Percentiles rank a stretch among this genome's conserved stretches.
Evolutionary conservation across 179 eudicot genomes (phyloP).

Genomic region (Corrigiola litoralis): DNA sequence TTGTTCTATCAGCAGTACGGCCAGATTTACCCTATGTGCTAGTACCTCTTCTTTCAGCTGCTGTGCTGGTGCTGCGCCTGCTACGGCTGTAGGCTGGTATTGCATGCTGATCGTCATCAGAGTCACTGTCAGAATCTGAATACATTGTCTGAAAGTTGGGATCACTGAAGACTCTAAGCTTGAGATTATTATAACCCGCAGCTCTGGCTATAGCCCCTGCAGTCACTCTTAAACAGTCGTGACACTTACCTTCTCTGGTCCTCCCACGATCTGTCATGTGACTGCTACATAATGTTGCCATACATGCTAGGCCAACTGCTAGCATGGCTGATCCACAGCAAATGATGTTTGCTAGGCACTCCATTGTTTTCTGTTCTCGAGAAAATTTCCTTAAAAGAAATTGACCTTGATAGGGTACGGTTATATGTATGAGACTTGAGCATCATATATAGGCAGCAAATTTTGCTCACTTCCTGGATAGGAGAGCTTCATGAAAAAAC

Average conservation of each 20-base stretch:
- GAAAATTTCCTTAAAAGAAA: neutral
- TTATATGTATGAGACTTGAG: neutral
- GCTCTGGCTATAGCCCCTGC: slow-evolving; percentile 19
- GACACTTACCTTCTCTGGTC: neutral
- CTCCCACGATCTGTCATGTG: neutral
- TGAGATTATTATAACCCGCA: slow-evolving; percentile 17
- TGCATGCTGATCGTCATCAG: neutral
- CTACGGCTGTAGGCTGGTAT: neutral
- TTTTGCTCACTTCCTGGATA: too few relatives aligned
- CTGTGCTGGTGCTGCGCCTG: slow-evolving; percentile 5
- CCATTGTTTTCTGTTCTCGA: neutral
- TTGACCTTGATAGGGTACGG: too few relatives aligned
- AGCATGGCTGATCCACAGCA: slow-evolving; percentile 20
- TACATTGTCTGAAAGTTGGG: slow-evolving; percentile 11
- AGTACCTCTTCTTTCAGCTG: neutral
- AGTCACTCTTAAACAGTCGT: neutral
- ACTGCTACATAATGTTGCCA: slow-evolving; percentile 18
- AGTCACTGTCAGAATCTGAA: slow-evolving; percentile 7
- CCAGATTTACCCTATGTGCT: neutral
- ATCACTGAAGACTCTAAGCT: slow-evolving; percentile 22
- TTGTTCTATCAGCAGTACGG: neutral
- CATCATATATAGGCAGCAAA: neutral
- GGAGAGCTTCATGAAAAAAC: too few relatives aligned
- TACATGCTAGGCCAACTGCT: slow-evolving; percentile 14
- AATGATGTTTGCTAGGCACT: slow-evolving; percentile 15